A percentile compares a stretch with the other conserved stretches of the same genome.
Conservation (phyloP, 2,329 filamentous ascomycete genomes). For the Trichoderma koningii region DNA sequence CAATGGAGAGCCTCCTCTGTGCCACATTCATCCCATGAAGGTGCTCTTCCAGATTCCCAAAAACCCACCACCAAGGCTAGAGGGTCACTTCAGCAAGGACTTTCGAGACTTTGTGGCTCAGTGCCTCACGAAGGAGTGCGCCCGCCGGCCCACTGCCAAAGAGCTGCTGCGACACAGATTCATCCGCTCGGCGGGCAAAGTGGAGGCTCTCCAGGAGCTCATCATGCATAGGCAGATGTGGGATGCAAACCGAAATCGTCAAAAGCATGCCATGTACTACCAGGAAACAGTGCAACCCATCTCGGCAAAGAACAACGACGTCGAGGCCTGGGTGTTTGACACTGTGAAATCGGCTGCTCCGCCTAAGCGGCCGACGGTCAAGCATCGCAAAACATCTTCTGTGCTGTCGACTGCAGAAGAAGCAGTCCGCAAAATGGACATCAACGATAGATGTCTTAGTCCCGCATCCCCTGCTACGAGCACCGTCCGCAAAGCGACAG, state of each 20-base stretch:
- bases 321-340: constrained; percentile 94
- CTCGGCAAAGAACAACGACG: constrained; percentile 62
- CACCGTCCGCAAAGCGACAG: constrained; percentile 64
- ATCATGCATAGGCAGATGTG: constrained; percentile 80
- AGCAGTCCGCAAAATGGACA: constrained; percentile 59
- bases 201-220: constrained; percentile 84
- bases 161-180: constrained; percentile 88
- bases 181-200: constrained; percentile 81
- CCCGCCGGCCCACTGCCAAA: constrained; percentile 79
- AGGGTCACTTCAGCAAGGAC: constrained; percentile 82
- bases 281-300: constrained; percentile 85
- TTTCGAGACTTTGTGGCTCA: constrained; percentile 93
- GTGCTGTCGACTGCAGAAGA: constrained; percentile 59
- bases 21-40: constrained; percentile 88
- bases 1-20: constrained; percentile 84
- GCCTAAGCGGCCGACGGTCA: constrained; percentile 52
- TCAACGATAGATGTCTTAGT: constrained; percentile 62
- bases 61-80: constrained; percentile 78
- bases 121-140: constrained; percentile 90
- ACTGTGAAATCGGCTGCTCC: constrained; percentile 74
- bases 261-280: constrained; percentile 79
- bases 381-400: constrained; percentile 55
- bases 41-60: constrained; percentile 90
- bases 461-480: constrained; percentile 54
- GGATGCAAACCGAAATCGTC: constrained; percentile 71